Conservation (phyloP, 768 basidiomycete species). For the Dendrothele bispora region DNA sequence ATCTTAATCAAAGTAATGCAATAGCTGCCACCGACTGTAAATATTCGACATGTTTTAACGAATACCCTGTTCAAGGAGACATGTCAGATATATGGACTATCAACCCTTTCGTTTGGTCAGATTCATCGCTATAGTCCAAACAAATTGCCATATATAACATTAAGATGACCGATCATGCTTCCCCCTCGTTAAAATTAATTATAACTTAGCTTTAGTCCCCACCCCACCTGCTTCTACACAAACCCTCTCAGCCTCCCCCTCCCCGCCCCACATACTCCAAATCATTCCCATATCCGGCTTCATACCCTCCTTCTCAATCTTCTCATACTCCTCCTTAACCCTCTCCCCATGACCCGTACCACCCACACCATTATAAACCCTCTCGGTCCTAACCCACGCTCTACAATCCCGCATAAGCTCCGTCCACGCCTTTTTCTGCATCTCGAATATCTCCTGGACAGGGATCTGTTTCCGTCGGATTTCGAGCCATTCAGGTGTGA, state of each 20-base stretch:
- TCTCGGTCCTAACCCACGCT: constrained; percentile 54
- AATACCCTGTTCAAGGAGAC: too few relatives aligned
- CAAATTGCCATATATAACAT: too few relatives aligned
- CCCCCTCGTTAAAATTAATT: too few relatives aligned
- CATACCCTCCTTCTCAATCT: constrained; percentile 43
- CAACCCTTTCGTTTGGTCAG: too few relatives aligned
- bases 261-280: constrained; percentile 65
- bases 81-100: too few relatives aligned
- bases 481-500: constrained; percentile 70
- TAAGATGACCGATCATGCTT: too few relatives aligned
- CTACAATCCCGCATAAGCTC: constrained; percentile 55
- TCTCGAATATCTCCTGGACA: constrained; percentile 41
- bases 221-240: background rate
- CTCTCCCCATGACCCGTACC: too few relatives aligned
- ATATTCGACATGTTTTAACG: too few relatives aligned
- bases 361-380: constrained; percentile 48
- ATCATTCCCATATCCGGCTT: constrained; percentile 57
- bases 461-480: constrained; percentile 50
- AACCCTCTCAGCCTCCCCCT: constrained; percentile 7
- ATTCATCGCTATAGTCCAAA: too few relatives aligned
- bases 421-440: constrained; percentile 60
- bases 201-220: constrained; percentile 2
- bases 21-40: too few relatives aligned
- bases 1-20: too few relatives aligned
- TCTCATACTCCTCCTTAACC: constrained; percentile 51